Percentiles rank a stretch among this genome's conserved stretches.
These are phyloP conservation scores for Boletus reticulatus DNA, from an alignment of 768 basidiomycete species.

Conservation along the genomic window DNA sequence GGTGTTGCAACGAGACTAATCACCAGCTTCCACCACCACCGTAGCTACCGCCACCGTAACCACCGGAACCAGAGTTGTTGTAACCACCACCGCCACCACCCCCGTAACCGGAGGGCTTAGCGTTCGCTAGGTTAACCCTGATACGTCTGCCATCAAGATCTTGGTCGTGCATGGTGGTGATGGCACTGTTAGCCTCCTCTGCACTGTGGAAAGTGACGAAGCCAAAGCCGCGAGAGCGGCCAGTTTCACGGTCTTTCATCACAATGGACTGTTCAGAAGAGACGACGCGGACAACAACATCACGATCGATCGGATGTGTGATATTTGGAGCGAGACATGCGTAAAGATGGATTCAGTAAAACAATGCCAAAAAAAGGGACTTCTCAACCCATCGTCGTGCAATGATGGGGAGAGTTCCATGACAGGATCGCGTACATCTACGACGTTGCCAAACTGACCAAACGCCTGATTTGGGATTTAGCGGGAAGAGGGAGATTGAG, in stretches of 20 bases:
- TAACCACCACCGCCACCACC: slow-evolving; percentile 19
- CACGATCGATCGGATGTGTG: slow-evolving; percentile 1
- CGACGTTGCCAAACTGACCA: slow-evolving; percentile 40
- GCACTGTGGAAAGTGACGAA: slow-evolving; percentile 42
- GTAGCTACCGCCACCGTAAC: neutral
- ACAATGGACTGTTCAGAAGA: slow-evolving; percentile 29
- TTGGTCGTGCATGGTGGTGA: slow-evolving; percentile 45
- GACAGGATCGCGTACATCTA: slow-evolving; percentile 47
- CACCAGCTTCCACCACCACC: slow-evolving; percentile 10
- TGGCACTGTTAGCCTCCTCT: slow-evolving; percentile 44
- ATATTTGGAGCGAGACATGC: slow-evolving; percentile 20
- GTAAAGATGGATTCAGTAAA: slow-evolving; percentile 26
- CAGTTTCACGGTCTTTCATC: slow-evolving; percentile 54
- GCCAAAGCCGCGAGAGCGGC: slow-evolving; percentile 57
- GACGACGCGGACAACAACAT: slow-evolving; percentile 1
- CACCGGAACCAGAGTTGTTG: slow-evolving; percentile 1
- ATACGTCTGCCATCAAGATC: slow-evolving; percentile 54
- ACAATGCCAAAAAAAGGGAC: slow-evolving; percentile 13
- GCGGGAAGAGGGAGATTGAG: slow-evolving; percentile 11
- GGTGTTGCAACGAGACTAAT: slow-evolving; percentile 5
- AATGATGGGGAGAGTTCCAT: slow-evolving; percentile 29
- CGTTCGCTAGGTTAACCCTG: slow-evolving; percentile 46
- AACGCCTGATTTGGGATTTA: slow-evolving; percentile 36
- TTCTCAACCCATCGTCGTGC: slow-evolving; percentile 33
- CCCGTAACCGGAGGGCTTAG: slow-evolving; percentile 29